Evolutionary conservation across 192 early-diverging fungal species (phyloP).

Genomic region (Diversispora eburnea): DNA sequence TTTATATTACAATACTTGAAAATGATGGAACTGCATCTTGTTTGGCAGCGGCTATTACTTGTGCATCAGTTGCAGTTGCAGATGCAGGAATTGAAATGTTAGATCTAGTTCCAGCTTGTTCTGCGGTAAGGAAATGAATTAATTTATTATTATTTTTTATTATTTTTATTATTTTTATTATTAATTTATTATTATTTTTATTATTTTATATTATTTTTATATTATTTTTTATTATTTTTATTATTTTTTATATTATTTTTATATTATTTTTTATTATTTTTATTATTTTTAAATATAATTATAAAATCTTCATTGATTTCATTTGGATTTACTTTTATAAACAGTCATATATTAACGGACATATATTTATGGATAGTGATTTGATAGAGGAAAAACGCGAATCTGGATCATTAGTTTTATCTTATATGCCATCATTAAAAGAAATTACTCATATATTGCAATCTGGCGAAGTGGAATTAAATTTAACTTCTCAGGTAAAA

Average conservation of each 20-base stretch:
- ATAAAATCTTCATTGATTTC: slow-evolving; percentile 22
- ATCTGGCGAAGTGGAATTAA: slow-evolving; percentile 55
- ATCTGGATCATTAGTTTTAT: slow-evolving; percentile 61
- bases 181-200: too few species aligned
- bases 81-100: slow-evolving; percentile 86
- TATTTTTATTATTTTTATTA: too few species aligned
- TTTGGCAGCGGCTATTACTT: slow-evolving; percentile 61
- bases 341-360: slow-evolving; percentile 22
- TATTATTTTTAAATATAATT: not conserved
- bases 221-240: too few species aligned
- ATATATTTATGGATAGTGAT: slow-evolving; percentile 52
- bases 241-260: too few species aligned
- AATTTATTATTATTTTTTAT: not conserved
- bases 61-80: slow-evolving; percentile 64
- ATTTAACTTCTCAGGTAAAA: slow-evolving; percentile 50
- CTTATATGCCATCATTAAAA: slow-evolving; percentile 78
- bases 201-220: too few species aligned
- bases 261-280: too few species aligned
- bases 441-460: slow-evolving; percentile 77
- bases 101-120: slow-evolving; percentile 72
- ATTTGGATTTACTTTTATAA: too few species aligned
- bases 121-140: slow-evolving; percentile 49
- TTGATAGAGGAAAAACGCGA: slow-evolving; percentile 56
- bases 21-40: slow-evolving; percentile 61
- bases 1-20: slow-evolving; percentile 68